A percentile compares a stretch with the other conserved stretches of the same genome.
These are phyloP conservation scores for Earliella scabrosa DNA, from an alignment of 1,284 basidiomycete genomes.

Conservation along the genomic window DNA sequence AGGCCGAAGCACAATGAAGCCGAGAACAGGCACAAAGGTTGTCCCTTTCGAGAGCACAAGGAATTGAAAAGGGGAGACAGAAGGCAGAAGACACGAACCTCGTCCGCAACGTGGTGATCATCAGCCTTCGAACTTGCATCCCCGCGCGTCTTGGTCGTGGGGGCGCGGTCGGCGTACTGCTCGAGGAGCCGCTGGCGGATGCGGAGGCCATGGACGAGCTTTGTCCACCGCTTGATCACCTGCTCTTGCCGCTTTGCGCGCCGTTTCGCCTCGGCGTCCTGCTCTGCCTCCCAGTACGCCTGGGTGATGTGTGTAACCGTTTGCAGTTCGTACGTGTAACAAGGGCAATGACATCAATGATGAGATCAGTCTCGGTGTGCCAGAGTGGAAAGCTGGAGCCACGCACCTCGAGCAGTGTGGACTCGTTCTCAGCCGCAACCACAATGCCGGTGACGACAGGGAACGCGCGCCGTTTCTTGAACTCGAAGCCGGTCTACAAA, in stretches of 20 bases:
- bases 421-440: constrained; percentile 82
- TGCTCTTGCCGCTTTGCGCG: constrained; percentile 78
- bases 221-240: constrained; percentile 88
- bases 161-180: constrained; percentile 66
- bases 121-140: constrained; percentile 3
- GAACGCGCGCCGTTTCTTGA: constrained; percentile 87
- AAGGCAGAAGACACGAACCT: constrained; percentile 11
- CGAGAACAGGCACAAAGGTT: background rate
- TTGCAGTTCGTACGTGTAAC: too few species aligned
- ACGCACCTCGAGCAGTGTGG: constrained; percentile 74
- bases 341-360: constrained; percentile 1
- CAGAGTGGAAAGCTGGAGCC: background rate
- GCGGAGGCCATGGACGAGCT: constrained; percentile 86
- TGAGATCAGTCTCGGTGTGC: too few species aligned
- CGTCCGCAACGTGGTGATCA: background rate
- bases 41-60: too few species aligned
- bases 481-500: constrained; percentile 89
- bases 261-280: constrained; percentile 79
- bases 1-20: background rate
- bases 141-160: background rate
- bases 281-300: constrained; percentile 87
- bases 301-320: constrained; percentile 41
- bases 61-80: background rate
- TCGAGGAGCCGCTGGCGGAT: constrained; percentile 83
- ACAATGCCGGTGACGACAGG: constrained; percentile 91